Evolutionary conservation across 352 stramenopile genomes (phyloP).

Genomic region (Globisporangium camurandrum): DNA sequence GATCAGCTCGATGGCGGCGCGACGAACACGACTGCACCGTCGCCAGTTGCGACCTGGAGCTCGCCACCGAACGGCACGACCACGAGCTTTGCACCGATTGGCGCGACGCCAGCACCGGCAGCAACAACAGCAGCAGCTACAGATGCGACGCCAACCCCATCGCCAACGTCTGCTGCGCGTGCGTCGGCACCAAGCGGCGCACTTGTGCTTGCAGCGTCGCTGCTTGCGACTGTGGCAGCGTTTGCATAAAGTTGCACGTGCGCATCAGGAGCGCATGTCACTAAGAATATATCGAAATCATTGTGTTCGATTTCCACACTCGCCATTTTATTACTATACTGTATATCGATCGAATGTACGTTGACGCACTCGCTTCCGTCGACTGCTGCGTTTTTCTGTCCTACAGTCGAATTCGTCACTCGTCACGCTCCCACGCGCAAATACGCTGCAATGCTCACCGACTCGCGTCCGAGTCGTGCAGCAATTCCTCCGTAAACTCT

Average conservation of each 20-base stretch:
- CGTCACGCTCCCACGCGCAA: conserved; percentile 4
- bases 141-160: conserved; percentile 10
- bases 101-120: conserved; percentile 23
- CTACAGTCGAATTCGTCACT: no score
- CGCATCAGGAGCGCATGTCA: no score
- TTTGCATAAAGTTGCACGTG: neutral
- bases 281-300: no score
- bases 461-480: conserved; percentile 55
- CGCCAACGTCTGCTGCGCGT: conserved; percentile 13
- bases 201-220: conserved; percentile 16
- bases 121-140: conserved; percentile 18
- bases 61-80: conserved; percentile 11
- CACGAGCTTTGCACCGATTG: conserved; percentile 28
- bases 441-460: conserved; percentile 9
- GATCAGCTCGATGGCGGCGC: neutral
- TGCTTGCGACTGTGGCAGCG: conserved; percentile 19
- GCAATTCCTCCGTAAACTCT: conserved; percentile 74
- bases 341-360: no score
- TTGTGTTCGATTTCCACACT: no score
- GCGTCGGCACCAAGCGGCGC: neutral
- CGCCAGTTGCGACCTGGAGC: conserved; percentile 17
- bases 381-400: no score
- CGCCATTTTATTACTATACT: no score
- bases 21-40: conserved; percentile 6
- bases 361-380: no score